These are phyloP conservation scores for Penicillium coffeae DNA, from an alignment of 495 filamentous ascomycete species.

Conservation along the genomic window DNA sequence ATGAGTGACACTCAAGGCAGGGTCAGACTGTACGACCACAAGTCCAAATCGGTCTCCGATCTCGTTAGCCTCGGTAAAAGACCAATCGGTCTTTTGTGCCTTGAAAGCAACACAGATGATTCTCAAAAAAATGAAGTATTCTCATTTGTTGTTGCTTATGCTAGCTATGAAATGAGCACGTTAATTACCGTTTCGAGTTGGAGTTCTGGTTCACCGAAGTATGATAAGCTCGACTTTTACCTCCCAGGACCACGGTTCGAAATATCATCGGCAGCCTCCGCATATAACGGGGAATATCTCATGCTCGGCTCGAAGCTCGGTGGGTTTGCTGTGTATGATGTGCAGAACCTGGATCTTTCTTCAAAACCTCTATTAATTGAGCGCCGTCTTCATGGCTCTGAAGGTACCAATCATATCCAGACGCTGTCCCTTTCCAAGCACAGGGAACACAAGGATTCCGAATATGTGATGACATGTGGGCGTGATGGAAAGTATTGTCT, in stretches of 20 bases:
- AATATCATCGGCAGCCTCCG: slow-evolving; percentile 34
- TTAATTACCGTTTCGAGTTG: slow-evolving; percentile 25
- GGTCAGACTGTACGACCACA: slow-evolving; percentile 36
- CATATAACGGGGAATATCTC: slow-evolving; percentile 42
- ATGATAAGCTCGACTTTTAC: slow-evolving; percentile 19
- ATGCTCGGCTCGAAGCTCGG: slow-evolving; percentile 68
- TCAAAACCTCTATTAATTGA: slow-evolving; percentile 23
- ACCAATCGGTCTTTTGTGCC: slow-evolving; percentile 23
- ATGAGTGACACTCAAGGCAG: slow-evolving; percentile 30
- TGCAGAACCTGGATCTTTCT: slow-evolving; percentile 12
- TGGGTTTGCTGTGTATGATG: slow-evolving; percentile 51
- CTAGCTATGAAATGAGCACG: slow-evolving; percentile 23
- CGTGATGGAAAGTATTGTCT: slow-evolving; percentile 72
- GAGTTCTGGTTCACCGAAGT: slow-evolving; percentile 10
- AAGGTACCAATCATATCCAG: slow-evolving; percentile 67
- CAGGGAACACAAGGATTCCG: slow-evolving; percentile 6
- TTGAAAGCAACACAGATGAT: slow-evolving; percentile 12
- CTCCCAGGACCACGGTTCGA: slow-evolving; percentile 32
- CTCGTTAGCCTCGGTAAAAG: slow-evolving; percentile 22
- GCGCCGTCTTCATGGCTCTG: slow-evolving; percentile 49
- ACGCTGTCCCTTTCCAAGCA: slow-evolving; percentile 19
- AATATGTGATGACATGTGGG: slow-evolving; percentile 57
- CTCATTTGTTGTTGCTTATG: slow-evolving; percentile 32
- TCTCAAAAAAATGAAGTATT: slow-evolving; percentile 5
- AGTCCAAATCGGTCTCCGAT: slow-evolving; percentile 20